A percentile compares a stretch with the other conserved stretches of the same genome.
These are phyloP conservation scores for Cerioporus squamosus DNA, from an alignment of 1,284 basidiomycete genomes.

Conservation along the genomic window DNA sequence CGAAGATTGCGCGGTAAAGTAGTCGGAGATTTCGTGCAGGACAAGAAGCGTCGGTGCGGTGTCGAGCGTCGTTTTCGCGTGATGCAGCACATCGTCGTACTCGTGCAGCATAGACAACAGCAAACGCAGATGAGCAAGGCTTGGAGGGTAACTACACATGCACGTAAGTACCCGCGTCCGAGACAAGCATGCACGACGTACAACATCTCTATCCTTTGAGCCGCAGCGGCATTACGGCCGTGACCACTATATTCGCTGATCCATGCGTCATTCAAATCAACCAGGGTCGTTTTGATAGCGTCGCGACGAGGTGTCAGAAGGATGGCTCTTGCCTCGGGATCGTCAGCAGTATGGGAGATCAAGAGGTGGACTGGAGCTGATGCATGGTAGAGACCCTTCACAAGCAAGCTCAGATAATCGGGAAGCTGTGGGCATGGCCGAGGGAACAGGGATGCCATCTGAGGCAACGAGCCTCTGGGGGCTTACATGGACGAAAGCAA, in stretches of 20 bases:
- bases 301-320: conserved; percentile 57
- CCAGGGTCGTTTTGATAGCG: conserved; percentile 45
- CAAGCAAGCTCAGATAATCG: conserved; percentile 35
- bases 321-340: conserved; percentile 43
- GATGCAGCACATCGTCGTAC: conserved; percentile 33
- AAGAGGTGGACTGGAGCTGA: conserved; percentile 45
- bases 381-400: conserved; percentile 41
- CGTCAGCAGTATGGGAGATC: conserved; percentile 48
- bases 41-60: conserved; percentile 58
- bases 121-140: conserved; percentile 58
- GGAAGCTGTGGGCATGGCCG: conserved; percentile 33
- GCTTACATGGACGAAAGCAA: neutral
- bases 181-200: conserved; percentile 37
- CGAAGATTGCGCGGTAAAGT: conserved; percentile 45
- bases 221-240: conserved; percentile 44
- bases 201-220: conserved; percentile 59
- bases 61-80: conserved; percentile 46
- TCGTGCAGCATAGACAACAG: conserved; percentile 58
- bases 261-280: conserved; percentile 60
- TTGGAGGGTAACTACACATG: conserved; percentile 63
- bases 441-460: conserved; percentile 35
- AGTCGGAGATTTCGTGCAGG: conserved; percentile 65
- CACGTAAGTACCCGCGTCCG: too few relatives aligned
- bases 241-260: conserved; percentile 48
- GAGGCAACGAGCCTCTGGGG: neutral